Evolutionary conservation across 192 early-diverging fungal genomes (phyloP).

Genomic region (Piromyces finnis): DNA sequence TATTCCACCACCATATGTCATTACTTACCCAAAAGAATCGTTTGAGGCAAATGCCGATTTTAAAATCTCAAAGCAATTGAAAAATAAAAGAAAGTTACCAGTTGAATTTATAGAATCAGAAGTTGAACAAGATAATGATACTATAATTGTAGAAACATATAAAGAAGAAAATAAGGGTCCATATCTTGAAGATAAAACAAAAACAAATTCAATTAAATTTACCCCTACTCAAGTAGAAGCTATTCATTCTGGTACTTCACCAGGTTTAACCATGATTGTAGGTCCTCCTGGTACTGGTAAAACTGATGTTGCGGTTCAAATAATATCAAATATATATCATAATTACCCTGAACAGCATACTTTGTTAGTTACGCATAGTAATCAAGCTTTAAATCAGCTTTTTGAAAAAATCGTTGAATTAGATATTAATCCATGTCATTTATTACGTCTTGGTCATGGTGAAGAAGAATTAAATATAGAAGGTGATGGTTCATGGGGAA

Average conservation of each 20-base stretch:
- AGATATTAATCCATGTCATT: slow-evolving; percentile 84
- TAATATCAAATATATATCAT: slow-evolving; percentile 88
- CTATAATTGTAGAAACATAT: slow-evolving; percentile 42
- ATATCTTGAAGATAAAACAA: slow-evolving; percentile 48
- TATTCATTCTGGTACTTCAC: slow-evolving; percentile 66
- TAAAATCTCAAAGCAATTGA: slow-evolving; percentile 6
- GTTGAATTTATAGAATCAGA: background rate
- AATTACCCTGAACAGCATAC: slow-evolving; percentile 75
- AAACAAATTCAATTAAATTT: slow-evolving; percentile 58
- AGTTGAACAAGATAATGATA: slow-evolving; percentile 9
- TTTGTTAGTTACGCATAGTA: slow-evolving; percentile 85
- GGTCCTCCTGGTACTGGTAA: slow-evolving; percentile 99
- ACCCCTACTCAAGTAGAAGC: slow-evolving; percentile 72
- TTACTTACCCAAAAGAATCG: slow-evolving; percentile 41
- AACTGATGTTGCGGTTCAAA: slow-evolving; percentile 93
- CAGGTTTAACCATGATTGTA: slow-evolving; percentile 81
- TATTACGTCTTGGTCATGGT: slow-evolving; percentile 88
- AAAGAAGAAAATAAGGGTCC: slow-evolving; percentile 50
- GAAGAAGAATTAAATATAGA: slow-evolving; percentile 72
- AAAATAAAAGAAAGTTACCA: background rate
- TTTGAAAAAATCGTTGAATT: slow-evolving; percentile 86
- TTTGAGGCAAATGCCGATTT: slow-evolving; percentile 6
- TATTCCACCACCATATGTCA: slow-evolving; percentile 51
- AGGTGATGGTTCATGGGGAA: slow-evolving; percentile 51
- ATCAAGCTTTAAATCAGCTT: slow-evolving; percentile 96